phyloP scores from a whole-genome alignment of 2,329 filamentous ascomycete species.

The Pseudogymnoascus sp. region DNA sequence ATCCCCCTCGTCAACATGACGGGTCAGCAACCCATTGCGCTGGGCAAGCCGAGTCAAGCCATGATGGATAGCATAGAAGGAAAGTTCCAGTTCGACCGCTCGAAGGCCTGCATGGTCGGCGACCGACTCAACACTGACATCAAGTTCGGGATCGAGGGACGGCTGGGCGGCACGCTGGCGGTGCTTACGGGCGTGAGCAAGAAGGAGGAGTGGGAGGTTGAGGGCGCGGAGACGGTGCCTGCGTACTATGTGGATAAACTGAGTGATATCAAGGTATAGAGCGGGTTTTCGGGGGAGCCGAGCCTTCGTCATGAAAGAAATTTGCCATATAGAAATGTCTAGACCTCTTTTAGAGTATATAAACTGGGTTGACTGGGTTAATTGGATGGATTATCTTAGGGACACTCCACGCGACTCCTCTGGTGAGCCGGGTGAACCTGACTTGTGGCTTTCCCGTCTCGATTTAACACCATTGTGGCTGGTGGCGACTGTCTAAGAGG shows the following conservation, averaged over 20 bases:
- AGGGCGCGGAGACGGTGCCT: constrained; percentile 61
- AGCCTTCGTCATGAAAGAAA: background rate
- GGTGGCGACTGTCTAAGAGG: background rate
- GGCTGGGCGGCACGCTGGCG: constrained; percentile 80
- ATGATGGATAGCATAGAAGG: constrained; percentile 99
- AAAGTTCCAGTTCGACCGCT: constrained; percentile 81
- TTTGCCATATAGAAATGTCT: background rate
- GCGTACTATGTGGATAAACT: constrained; percentile 77
- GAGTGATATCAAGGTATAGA: constrained; percentile 45
- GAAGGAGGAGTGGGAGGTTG: constrained; percentile 71
- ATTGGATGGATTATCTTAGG: background rate
- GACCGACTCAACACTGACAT: constrained; percentile 94
- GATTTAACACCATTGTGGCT: background rate
- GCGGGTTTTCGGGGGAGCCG: background rate
- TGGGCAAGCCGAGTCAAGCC: constrained; percentile 93
- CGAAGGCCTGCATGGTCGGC: constrained; percentile 87
- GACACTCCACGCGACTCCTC: background rate
- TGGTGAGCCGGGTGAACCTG: background rate
- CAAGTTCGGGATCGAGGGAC: constrained; percentile 84
- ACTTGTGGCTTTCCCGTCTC: background rate
- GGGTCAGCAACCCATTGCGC: constrained; percentile 59
- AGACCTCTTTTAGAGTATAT: background rate
- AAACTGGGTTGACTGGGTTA: background rate
- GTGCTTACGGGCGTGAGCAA: constrained; percentile 85
- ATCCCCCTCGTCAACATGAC: constrained; percentile 69